Evolutionary conservation across 192 early-diverging fungal species (phyloP).

Genomic region (Rhizophagus prolifer): DNA sequence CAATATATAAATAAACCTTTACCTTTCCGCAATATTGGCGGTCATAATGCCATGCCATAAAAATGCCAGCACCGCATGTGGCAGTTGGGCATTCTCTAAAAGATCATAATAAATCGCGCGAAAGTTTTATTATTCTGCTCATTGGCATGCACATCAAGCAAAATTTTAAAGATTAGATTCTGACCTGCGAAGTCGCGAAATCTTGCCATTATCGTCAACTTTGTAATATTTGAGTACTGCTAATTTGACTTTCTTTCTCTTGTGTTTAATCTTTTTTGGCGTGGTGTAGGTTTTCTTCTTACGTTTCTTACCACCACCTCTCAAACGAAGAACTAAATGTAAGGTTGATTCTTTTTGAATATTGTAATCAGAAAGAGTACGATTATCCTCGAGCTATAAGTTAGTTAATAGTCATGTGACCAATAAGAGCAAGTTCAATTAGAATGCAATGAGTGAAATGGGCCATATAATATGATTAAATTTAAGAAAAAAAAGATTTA

Average conservation of each 20-base stretch:
- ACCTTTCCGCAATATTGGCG: slow-evolving; percentile 93
- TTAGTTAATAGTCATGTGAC: slow-evolving; percentile 28
- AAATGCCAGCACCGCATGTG: slow-evolving; percentile 98
- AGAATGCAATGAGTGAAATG: too few species aligned
- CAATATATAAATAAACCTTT: background rate
- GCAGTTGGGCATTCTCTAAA: slow-evolving; percentile 93
- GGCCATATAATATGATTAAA: slow-evolving; percentile 47
- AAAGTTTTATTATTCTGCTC: background rate
- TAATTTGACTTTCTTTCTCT: slow-evolving; percentile 99
- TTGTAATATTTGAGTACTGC: slow-evolving; percentile 99
- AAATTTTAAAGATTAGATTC: background rate
- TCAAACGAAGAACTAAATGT: slow-evolving; percentile 67
- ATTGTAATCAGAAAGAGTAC: slow-evolving; percentile 48
- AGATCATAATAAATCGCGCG: background rate
- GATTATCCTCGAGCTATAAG: slow-evolving; percentile 47
- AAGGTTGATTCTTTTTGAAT: slow-evolving; percentile 72
- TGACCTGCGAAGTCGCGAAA: slow-evolving; percentile 84
- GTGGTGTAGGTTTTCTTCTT: slow-evolving; percentile 99
- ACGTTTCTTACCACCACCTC: slow-evolving; percentile 96
- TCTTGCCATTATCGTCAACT: slow-evolving; percentile 95
- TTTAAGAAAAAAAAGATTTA: slow-evolving; percentile 40
- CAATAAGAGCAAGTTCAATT: background rate
- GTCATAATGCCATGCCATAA: slow-evolving; percentile 98
- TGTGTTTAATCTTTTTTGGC: slow-evolving; percentile 99
- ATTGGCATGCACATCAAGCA: background rate